Base-by-base conservation (phyloP, 306 rosid species). In the Lupinus albus region DNA sequence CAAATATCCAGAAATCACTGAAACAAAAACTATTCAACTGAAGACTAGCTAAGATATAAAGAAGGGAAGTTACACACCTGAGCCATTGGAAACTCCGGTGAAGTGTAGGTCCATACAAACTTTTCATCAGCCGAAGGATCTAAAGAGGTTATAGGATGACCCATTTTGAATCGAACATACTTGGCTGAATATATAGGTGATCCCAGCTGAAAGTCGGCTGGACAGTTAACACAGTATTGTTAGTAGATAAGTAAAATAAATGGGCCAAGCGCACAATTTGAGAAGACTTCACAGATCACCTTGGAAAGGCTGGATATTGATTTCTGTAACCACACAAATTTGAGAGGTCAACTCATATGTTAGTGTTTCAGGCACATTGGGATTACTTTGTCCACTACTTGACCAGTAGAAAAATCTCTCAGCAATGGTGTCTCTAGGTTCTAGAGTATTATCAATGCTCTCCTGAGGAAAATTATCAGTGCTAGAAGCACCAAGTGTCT, bases 391-490 rank as follows among this genome's bases (percentile, higher is more conserved):
- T 70, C 99, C 99, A 76, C 61, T 73, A 82, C 99, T 93, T 41
- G 97, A 90, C 99, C 99, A 93, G 72, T 90, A 93, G 7, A 72
- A 84, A 74, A 53, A 71, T 74, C 82, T 77, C 56, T 20, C 71
- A 18, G 0, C 46, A 59, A 82, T 3, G 5, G 1, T 0, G 18
- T 76, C 84, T 64, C 84, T 55, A 12, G 80, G 68, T 7, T 77
- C 83, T 61, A 93, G 85, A 35, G 99, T 90, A 81, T 93, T 76
- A 17, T 13, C 65, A 67, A 93, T 84, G 79, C 94, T 88, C 82
- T 93, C 99, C 50, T 51, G 75, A 9, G 96, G 99, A 45, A 54
- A 55, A 78, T 93, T 88, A 76, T 93, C 99, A 17, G 97, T 93
- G 87, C 99, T 93, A 55, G 99, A 93, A 42, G 99, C 99, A 63